Percentiles rank a stretch among this genome's conserved stretches.
These are phyloP conservation scores for Acanthamoeba culbertsoni DNA, from an alignment of 208 protist species.

Conservation along the genomic window DNA sequence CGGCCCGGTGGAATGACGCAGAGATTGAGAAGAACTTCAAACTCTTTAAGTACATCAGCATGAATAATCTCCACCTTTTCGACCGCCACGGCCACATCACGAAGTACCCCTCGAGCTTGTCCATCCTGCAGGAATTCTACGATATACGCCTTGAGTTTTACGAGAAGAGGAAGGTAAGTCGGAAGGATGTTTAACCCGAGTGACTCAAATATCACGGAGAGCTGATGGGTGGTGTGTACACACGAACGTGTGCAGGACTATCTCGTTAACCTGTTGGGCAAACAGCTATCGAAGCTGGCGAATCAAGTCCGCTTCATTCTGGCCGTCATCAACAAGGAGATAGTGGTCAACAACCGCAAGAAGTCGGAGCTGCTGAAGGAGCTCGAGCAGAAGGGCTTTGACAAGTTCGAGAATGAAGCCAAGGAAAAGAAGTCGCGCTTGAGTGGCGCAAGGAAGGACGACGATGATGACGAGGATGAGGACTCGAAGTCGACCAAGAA, in stretches of 20 bases:
- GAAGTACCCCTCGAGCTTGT: slow-evolving; percentile 88
- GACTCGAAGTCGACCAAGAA: slow-evolving; percentile 33
- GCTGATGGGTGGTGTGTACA: too few relatives aligned
- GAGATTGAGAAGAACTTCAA: slow-evolving; percentile 76
- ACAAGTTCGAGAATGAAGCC: slow-evolving; percentile 73
- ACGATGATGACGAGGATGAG: slow-evolving; percentile 43
- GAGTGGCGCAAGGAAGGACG: slow-evolving; percentile 79
- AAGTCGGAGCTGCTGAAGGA: slow-evolving; percentile 93
- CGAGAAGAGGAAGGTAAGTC: slow-evolving; percentile 89
- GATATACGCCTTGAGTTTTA: slow-evolving; percentile 95
- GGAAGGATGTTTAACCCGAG: slow-evolving; percentile 36
- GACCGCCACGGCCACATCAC: slow-evolving; percentile 91
- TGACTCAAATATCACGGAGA: too few relatives aligned
- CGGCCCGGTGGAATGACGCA: neutral
- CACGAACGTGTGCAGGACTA: too few relatives aligned
- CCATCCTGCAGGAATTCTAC: slow-evolving; percentile 98
- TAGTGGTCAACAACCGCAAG: slow-evolving; percentile 92
- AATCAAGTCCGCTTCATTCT: slow-evolving; percentile 98
- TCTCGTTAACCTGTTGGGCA: slow-evolving; percentile 88
- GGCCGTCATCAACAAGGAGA: slow-evolving; percentile 92
- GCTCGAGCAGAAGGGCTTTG: slow-evolving; percentile 89
- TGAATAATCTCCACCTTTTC: slow-evolving; percentile 63
- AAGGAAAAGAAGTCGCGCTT: slow-evolving; percentile 85
- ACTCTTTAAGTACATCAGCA: slow-evolving; percentile 60
- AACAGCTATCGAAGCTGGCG: slow-evolving; percentile 89